Conservation (phyloP, 805 yeast species). For the Yarrowia keelungensis region DNA sequence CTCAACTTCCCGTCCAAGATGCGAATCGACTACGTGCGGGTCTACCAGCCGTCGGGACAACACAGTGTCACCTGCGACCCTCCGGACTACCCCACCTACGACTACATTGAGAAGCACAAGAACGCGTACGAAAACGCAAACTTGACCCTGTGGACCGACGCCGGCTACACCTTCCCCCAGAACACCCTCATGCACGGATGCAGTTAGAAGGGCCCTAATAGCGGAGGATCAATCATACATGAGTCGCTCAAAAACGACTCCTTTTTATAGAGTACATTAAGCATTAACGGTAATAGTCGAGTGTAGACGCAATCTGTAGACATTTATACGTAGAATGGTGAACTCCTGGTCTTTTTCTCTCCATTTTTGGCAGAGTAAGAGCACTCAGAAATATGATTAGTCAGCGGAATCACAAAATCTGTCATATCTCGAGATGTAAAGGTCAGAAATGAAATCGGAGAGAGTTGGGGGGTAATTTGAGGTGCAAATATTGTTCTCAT, state of each 20-base stretch:
- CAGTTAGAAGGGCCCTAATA: background rate
- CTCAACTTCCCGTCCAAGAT: conserved; percentile 78
- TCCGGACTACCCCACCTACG: conserved; percentile 77
- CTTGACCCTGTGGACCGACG: conserved; percentile 72
- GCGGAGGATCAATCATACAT: conserved; percentile 9
- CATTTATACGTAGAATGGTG: too few relatives aligned
- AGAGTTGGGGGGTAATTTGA: too few relatives aligned
- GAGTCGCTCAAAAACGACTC: conserved; percentile 25
- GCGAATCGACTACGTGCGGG: conserved; percentile 83
- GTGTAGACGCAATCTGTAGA: too few relatives aligned
- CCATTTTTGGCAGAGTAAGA: too few relatives aligned
- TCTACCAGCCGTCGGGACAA: conserved; percentile 82
- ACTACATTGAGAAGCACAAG: conserved; percentile 75
- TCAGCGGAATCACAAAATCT: too few relatives aligned
- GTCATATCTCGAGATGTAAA: too few relatives aligned
- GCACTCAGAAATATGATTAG: too few relatives aligned
- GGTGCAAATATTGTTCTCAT: too few relatives aligned
- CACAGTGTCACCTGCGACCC: conserved; percentile 85
- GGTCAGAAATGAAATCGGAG: too few relatives aligned
- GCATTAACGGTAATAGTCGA: conserved; percentile 12
- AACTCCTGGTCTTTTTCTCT: too few relatives aligned
- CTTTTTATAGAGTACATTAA: conserved; percentile 36
- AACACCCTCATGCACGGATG: conserved; percentile 59
- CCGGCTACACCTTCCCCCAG: conserved; percentile 76
- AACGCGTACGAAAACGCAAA: conserved; percentile 74